These are phyloP conservation scores for Sclerotinia subarctica DNA, from an alignment of 2,329 filamentous ascomycete genomes.

Conservation along the genomic window DNA sequence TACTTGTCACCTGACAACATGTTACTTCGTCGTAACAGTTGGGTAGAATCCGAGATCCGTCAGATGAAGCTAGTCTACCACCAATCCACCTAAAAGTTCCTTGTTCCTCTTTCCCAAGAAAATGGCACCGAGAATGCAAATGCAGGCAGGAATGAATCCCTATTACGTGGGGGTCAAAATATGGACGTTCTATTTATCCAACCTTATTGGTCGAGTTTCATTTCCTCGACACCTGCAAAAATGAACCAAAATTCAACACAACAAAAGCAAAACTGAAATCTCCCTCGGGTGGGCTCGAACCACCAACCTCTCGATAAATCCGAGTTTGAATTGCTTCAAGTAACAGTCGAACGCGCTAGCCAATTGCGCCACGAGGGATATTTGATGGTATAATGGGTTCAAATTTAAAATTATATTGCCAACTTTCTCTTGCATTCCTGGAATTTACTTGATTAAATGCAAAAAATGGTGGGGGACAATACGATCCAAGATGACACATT, in stretches of 20 bases:
- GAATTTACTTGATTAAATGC: accelerated
- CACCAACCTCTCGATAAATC: constrained; percentile 7
- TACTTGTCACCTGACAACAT: no score
- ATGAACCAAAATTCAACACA: neutral
- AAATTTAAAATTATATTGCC: neutral
- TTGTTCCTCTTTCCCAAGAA: no score
- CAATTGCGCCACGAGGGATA: constrained; percentile 18
- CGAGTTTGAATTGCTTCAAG: no score
- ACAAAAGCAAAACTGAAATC: neutral
- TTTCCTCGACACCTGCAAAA: neutral
- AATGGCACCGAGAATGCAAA: neutral
- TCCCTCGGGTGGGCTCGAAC: constrained; percentile 10
- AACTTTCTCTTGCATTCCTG: accelerated
- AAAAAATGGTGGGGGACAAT: neutral
- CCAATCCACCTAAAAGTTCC: neutral
- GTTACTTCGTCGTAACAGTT: no score
- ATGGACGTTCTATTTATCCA: neutral
- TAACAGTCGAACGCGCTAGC: constrained; percentile 20
- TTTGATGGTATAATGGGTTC: accelerated
- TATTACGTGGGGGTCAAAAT: no score
- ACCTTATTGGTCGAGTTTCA: neutral
- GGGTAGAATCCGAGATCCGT: no score
- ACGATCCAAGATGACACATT: neutral
- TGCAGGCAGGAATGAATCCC: neutral
- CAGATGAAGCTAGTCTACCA: no score